Evolutionary conservation across 805 yeast genomes (phyloP).

Genomic region (Kluyveromyces siamensis): DNA sequence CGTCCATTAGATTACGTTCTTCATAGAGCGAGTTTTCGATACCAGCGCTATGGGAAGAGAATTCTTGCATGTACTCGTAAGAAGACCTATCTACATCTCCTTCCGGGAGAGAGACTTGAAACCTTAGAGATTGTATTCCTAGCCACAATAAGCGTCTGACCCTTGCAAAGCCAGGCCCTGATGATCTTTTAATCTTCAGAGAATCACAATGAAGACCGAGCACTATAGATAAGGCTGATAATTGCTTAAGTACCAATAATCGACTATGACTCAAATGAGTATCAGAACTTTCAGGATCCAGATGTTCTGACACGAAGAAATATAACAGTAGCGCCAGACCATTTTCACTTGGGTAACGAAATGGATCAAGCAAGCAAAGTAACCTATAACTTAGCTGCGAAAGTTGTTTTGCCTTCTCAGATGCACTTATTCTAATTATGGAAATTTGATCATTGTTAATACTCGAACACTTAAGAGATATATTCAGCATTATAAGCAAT

Average conservation of each 20-base stretch:
- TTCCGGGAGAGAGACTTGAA: conserved; percentile 4
- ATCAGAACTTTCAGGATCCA: conserved; percentile 9
- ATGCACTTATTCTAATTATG: conserved; percentile 1
- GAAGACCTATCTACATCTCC: conserved; percentile 5
- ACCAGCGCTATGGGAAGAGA: conserved; percentile 1
- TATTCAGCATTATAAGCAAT: conserved; percentile 1
- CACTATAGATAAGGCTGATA: too few species aligned
- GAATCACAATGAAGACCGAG: too few species aligned
- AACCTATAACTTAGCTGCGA: conserved; percentile 7
- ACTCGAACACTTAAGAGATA: background rate
- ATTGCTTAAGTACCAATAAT: conserved; percentile 5
- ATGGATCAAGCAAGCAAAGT: conserved; percentile 9
- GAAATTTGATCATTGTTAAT: background rate
- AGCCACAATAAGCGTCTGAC: conserved; percentile 8
- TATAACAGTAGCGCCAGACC: conserved; percentile 9
- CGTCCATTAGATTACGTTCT: background rate
- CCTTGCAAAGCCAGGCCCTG: too few species aligned
- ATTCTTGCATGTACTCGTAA: conserved; percentile 6
- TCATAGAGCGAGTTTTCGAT: background rate
- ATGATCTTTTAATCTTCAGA: too few species aligned
- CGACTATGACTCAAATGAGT: conserved; percentile 4
- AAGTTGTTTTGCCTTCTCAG: conserved; percentile 7
- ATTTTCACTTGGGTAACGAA: conserved; percentile 10
- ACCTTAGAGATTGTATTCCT: conserved; percentile 11
- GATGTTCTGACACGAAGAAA: conserved; percentile 7